phyloP scores from a whole-genome alignment of 2,329 filamentous ascomycete genomes.

The Aspergillus japonicus region DNA sequence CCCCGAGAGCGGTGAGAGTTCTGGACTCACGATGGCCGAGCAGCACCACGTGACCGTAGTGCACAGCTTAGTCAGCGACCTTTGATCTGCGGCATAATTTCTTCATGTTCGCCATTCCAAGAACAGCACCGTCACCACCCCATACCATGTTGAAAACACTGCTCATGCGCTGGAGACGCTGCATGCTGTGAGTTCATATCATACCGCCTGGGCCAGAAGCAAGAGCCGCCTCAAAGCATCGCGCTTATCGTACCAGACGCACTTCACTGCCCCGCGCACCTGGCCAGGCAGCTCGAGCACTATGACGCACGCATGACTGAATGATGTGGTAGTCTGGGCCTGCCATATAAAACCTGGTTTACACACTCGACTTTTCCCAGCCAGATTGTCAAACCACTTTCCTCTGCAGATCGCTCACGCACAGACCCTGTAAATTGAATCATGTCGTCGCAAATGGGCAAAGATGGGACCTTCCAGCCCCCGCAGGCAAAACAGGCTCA shows the following conservation, averaged over 20 bases:
- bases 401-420: background rate
- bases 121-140: too few species aligned
- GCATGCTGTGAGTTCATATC: too few species aligned
- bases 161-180: too few species aligned
- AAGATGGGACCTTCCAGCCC: constrained; percentile 25
- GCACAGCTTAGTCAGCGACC: too few species aligned
- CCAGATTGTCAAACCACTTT: background rate
- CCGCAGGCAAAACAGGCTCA: constrained; percentile 26
- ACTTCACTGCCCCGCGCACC: background rate
- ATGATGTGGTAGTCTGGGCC: background rate
- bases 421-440: background rate
- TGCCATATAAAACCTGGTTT: background rate
- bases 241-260: background rate
- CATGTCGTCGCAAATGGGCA: constrained; percentile 27
- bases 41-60: too few species aligned
- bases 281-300: background rate
- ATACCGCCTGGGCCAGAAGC: too few species aligned
- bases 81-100: too few species aligned
- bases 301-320: background rate
- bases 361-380: background rate
- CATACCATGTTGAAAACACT: too few species aligned
- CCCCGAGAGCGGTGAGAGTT: too few species aligned
- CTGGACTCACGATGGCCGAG: too few species aligned
- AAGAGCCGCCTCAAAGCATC: background rate
- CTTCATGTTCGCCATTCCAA: too few species aligned